Evolutionary conservation across 352 stramenopile genomes (phyloP).

Genomic region (Pythium aphanidermatum): DNA sequence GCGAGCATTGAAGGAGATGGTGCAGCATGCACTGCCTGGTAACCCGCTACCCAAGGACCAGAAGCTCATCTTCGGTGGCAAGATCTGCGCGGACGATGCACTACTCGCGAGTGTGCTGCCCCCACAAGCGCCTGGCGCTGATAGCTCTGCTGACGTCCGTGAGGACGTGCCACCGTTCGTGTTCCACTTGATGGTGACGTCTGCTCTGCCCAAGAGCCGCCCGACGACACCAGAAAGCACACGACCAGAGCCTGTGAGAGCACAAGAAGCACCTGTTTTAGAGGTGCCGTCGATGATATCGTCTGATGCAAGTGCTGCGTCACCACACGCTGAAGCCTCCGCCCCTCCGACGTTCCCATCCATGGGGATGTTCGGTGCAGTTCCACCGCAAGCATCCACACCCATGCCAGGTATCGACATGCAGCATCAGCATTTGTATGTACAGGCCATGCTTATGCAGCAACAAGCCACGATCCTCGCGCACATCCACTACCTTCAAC

Average conservation of each 20-base stretch:
- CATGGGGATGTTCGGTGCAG: conserved; percentile 11
- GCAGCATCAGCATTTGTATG: conserved; percentile 41
- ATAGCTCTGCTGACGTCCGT: conserved; percentile 12
- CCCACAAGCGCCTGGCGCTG: no score
- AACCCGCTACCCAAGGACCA: conserved; percentile 42
- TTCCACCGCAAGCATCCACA: conserved; percentile 9
- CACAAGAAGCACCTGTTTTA: not conserved
- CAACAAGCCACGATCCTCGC: conserved; percentile 69
- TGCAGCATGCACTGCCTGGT: conserved; percentile 42
- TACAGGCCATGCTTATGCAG: conserved; percentile 66
- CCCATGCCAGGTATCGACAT: conserved; percentile 1
- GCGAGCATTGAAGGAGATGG: conserved; percentile 50
- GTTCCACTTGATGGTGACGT: conserved; percentile 69
- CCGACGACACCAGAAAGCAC: conserved; percentile 14
- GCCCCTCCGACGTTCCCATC: conserved; percentile 11
- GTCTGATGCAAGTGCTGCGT: not conserved
- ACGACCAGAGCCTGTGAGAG: not conserved
- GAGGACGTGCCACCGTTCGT: conserved; percentile 39
- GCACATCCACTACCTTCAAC: conserved; percentile 81
- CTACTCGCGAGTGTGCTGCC: conserved; percentile 36
- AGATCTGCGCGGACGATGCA: conserved; percentile 71
- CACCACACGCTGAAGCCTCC: not conserved
- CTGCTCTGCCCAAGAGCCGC: conserved; percentile 12
- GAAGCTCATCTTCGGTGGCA: conserved; percentile 85
- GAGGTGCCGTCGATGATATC: conserved; percentile 4